phyloP scores from a whole-genome alignment of 2,329 filamentous ascomycete genomes.

The Coniochaeta prunicola region DNA sequence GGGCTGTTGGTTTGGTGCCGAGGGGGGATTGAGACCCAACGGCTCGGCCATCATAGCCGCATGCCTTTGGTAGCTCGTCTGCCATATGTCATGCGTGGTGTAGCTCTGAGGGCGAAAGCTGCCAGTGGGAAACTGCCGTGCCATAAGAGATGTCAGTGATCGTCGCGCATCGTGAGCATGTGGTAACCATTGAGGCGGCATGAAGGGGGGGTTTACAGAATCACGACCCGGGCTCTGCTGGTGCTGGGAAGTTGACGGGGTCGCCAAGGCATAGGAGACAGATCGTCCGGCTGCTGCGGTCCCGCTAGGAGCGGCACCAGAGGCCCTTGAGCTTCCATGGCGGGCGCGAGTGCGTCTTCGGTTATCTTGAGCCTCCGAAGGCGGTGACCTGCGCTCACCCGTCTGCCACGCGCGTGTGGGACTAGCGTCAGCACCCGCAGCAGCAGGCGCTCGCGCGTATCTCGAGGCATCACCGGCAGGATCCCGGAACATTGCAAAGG shows the following conservation, averaged over 20 bases:
- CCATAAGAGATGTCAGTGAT: constrained; percentile 8
- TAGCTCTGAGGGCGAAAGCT: constrained; percentile 5
- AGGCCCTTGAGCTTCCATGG: constrained; percentile 11
- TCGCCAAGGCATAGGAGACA: background rate
- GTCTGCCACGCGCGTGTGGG: constrained; percentile 8
- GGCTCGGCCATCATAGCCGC: background rate
- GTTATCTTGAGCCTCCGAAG: constrained; percentile 14
- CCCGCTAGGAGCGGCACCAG: background rate
- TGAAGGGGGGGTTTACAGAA: constrained; percentile 10
- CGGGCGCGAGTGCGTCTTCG: constrained; percentile 17
- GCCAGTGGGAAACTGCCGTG: constrained; percentile 8
- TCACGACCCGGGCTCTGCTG: constrained; percentile 11
- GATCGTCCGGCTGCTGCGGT: background rate
- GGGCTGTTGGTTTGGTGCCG: background rate
- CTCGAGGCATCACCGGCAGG: background rate
- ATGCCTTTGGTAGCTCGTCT: background rate
- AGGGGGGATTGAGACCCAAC: background rate
- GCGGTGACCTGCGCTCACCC: constrained; percentile 16
- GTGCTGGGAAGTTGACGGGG: background rate
- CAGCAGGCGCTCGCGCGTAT: background rate
- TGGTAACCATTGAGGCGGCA: constrained; percentile 5
- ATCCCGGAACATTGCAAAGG: background rate
- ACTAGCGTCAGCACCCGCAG: background rate
- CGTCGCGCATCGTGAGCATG: constrained; percentile 4
- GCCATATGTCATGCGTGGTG: background rate